Evolutionary conservation across 495 filamentous ascomycete genomes (phyloP), one percentile per base, ranked within the genome.

Genomic region (Xylaria venustula): DNA sequence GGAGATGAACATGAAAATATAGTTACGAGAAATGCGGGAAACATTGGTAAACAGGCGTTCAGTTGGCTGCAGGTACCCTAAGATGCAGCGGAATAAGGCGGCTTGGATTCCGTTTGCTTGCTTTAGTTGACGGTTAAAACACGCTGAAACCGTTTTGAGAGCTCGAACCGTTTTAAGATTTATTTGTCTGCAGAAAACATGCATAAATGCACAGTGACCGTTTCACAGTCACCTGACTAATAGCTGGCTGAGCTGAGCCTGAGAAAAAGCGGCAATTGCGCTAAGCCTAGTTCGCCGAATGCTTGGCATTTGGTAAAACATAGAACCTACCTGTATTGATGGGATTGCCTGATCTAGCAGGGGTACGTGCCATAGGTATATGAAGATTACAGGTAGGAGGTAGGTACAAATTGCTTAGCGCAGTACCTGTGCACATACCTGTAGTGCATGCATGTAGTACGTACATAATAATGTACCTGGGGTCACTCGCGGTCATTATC

Each of bases 11-110:
- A 56, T 44, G n/a, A 56, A 56, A 47, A 56, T 56, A 47, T 47
- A 56, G 25, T 56, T 30, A 30, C 44, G 44, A 56, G 15, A 47
- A 30, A 47, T 40, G 36, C 51, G 51, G 41, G 32, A 45, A 54
- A 45, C 36, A 40, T 40, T 41, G 25, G 34, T 45, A 41, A 54
- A 54, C 3, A 42, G 32, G 54, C 54, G 28, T 58, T 20, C 30
- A 40, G 54, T 54, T 56, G n/a, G 53, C 44, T 53, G 37, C 61
- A 61, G 58, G 34, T 49, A 60, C 61, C 54, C 22, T 32, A 46
- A 41, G 19, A 28, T 58, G 17, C 54, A 46, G 49, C 49, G 7
- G 30, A 36, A 36, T 51, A 36, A 51, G 26, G 47, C 32, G 25
- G 40, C 40, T 42, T 46, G 7, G 44, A 46, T 46, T 46, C 20